These are phyloP conservation scores for Aspergillus latus DNA, from an alignment of 2,329 filamentous ascomycete genomes.

Conservation along the genomic window DNA sequence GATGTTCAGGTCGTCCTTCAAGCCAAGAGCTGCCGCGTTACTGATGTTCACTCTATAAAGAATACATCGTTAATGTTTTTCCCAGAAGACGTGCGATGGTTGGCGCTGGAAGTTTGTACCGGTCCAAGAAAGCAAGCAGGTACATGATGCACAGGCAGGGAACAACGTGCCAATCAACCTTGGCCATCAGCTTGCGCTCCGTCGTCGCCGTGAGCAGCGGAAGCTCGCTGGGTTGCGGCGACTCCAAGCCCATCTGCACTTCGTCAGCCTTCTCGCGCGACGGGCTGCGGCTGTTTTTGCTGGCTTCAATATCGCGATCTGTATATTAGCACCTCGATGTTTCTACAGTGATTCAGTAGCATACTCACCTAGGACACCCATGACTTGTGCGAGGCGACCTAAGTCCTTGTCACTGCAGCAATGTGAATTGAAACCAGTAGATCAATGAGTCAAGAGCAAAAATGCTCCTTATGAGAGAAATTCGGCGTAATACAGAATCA, in stretches of 20 bases:
- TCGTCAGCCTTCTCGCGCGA: constrained; percentile 22
- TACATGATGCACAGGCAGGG: constrained; percentile 74
- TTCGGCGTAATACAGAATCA: background rate
- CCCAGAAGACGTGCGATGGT: background rate
- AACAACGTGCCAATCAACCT: constrained; percentile 70
- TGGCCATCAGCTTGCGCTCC: constrained; percentile 65
- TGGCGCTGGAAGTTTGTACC: constrained; percentile 30
- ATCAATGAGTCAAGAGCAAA: background rate
- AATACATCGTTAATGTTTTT: constrained; percentile 12
- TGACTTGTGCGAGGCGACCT: background rate
- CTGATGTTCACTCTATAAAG: constrained; percentile 68
- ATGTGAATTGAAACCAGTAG: background rate
- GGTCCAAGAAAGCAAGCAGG: constrained; percentile 65
- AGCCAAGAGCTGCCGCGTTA: constrained; percentile 69
- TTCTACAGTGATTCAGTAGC: background rate
- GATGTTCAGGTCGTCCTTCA: constrained; percentile 64
- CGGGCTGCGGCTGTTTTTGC: background rate
- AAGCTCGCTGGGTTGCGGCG: constrained; percentile 24
- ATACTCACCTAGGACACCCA: constrained; percentile 4
- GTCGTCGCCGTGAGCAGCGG: constrained; percentile 39
- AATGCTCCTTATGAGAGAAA: background rate
- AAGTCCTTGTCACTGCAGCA: background rate
- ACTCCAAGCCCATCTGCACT: constrained; percentile 3
- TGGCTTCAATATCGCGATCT: constrained; percentile 8
- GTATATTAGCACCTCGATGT: constrained; percentile 3